Evolutionary conservation across 2,329 filamentous ascomycete genomes (phyloP), one percentile per base, ranked within the genome.

Genomic region (Fonsecaea nubica): DNA sequence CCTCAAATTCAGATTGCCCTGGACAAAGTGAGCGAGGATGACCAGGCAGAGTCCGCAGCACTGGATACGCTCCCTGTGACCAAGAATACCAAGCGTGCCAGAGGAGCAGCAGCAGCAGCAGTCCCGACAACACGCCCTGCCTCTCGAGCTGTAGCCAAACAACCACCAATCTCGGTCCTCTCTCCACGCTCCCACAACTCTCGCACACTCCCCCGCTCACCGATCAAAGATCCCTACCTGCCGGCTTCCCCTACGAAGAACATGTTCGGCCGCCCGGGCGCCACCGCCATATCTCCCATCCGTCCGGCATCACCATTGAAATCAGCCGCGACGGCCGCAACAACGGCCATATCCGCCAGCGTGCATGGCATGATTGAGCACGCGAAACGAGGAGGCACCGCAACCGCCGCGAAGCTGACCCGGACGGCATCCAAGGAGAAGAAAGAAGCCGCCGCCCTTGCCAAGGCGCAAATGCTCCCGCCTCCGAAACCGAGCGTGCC

Each of bases 111-210:
- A 25, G 25, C 25, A 25, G 25, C 25, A 25, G 25, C 25, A 25
- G 25, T 3, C 45, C 77, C 79, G 10, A 25, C 25, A 25, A 71
- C 71, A 72, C 53, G 78, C 64, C 78, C 76, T 61, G 78, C 75
- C 63, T 82, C 79, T 21, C 80, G 65, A 18, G 65, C 66, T 13
- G 71, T 75, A 21, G 25, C 36, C 78, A 72, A 74, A 82, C 69
- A 74, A 81, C 70, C 77, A 82, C 69, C 74, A 81, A 71, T 77
- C 86, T 90, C 76, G 30, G 85, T 96, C 42, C 83, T 96, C 2
- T 96, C 93, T 1, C 92, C 92, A 1, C 90, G 91, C 60, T 93
- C 92, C 0, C 89, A 90, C 65, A 96, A 96, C 75, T 90, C 91
- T 5, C 88, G 91, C 59, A 84, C 90, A 15, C 81, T 86, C 25